Conservation (phyloP, 225 moss, liverwort and hornwort genomes). For the Straminergon stramineum region DNA sequence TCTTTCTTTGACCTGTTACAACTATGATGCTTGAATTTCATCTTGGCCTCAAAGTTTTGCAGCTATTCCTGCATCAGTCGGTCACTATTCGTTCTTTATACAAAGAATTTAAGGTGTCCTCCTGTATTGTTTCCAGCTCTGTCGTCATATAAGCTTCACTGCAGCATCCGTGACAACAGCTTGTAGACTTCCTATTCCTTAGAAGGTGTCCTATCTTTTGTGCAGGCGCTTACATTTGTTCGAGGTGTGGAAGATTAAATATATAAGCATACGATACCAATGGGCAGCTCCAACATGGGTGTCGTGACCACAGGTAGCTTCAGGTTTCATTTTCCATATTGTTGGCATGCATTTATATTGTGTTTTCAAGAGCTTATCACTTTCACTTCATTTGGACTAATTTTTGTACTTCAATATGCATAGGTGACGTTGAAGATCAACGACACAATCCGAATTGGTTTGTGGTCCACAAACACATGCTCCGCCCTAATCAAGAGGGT, state of each 20-base stretch:
- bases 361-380: no score
- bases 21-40: not conserved
- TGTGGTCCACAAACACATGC: not conserved
- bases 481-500: not conserved
- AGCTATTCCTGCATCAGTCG: not conserved
- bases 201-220: no score
- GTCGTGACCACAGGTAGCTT: not conserved
- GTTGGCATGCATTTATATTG: not conserved
- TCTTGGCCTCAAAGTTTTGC: not conserved
- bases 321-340: not conserved
- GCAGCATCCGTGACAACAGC: fast-evolving
- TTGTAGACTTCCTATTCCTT: not conserved
- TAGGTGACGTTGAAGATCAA: not conserved
- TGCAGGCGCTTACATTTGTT: not conserved
- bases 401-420: not conserved
- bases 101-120: fast-evolving
- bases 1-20: not conserved
- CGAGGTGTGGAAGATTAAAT: not conserved
- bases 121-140: fast-evolving
- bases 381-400: not conserved
- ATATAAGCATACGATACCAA: not conserved
- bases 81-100: not conserved
- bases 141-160: fast-evolving
- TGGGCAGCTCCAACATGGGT: not conserved
- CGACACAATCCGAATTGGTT: not conserved